phyloP scores from a whole-genome alignment of 2,329 filamentous ascomycete genomes.

The Chrysoporthe puriensis region DNA sequence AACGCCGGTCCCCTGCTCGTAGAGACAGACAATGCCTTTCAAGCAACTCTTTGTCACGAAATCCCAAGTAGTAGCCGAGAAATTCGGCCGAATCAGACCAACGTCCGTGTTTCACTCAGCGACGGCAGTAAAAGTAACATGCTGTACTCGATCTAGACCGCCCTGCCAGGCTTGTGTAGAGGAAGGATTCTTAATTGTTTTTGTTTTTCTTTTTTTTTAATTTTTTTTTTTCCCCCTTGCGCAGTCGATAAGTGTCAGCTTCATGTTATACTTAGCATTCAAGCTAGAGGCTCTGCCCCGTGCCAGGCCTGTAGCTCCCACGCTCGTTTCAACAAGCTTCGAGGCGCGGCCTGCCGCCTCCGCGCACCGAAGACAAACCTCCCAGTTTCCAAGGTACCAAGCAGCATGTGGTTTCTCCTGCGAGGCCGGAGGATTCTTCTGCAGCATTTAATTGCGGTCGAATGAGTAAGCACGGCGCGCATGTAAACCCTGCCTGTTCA shows the following conservation, averaged over 20 bases:
- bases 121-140: slow-evolving; percentile 6
- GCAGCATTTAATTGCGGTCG: slow-evolving; percentile 17
- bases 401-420: neutral
- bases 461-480: neutral
- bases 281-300: neutral
- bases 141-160: neutral
- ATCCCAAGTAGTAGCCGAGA: neutral
- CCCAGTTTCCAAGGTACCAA: neutral
- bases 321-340: neutral
- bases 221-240: no score
- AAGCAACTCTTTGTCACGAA: neutral
- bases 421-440: slow-evolving; percentile 9
- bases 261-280: slow-evolving; percentile 3
- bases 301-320: neutral
- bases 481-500: slow-evolving; percentile 14
- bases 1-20: no score
- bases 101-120: neutral
- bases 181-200: neutral
- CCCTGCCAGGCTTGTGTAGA: neutral
- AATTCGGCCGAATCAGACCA: neutral
- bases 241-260: no score
- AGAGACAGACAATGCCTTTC: neutral
- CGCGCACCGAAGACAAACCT: neutral
- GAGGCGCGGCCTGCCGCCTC: neutral
- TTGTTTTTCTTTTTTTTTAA: no score